phyloP scores from a whole-genome alignment of 1,284 basidiomycete species.

The Cryptococcus jaspeensis region DNA sequence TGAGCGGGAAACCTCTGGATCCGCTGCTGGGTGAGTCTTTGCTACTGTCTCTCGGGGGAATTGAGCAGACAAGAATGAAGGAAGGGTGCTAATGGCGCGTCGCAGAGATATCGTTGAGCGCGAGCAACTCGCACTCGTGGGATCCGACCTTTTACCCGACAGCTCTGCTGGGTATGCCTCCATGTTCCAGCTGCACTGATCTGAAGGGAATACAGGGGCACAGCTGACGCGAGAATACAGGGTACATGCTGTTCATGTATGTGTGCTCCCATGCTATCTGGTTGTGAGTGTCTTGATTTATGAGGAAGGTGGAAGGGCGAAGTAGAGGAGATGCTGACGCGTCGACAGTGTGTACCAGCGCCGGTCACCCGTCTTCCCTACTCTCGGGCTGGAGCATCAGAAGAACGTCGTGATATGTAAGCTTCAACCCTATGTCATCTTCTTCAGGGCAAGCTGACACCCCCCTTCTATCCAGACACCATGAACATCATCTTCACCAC shows the following conservation, averaged over 20 bases:
- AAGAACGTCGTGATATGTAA: conserved; percentile 34
- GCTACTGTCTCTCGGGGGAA: neutral
- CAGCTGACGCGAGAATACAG: conserved; percentile 6
- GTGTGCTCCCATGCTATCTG: conserved; percentile 15
- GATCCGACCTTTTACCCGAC: conserved; percentile 30
- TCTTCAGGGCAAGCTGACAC: neutral
- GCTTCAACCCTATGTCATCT: conserved; percentile 4
- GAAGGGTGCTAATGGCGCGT: neutral
- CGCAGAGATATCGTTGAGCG: conserved; percentile 19
- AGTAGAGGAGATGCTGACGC: neutral
- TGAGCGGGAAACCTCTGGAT: conserved; percentile 16
- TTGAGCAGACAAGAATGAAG: too few relatives aligned
- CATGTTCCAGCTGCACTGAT: too few relatives aligned
- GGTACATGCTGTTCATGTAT: conserved; percentile 26
- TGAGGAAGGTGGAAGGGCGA: too few relatives aligned
- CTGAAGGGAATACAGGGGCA: too few relatives aligned
- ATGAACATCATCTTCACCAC: conserved; percentile 30
- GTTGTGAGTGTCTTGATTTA: conserved; percentile 15
- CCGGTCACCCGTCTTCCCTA: conserved; percentile 4
- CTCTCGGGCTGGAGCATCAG: conserved; percentile 16
- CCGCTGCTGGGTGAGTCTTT: conserved; percentile 24
- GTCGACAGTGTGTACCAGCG: conserved; percentile 5
- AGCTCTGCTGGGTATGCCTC: conserved; percentile 21
- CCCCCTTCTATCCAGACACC: conserved; percentile 19
- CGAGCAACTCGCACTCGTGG: conserved; percentile 24